Base-by-base conservation (phyloP, 192 early-diverging fungal genomes). In the Coemansia reversa region DNA sequence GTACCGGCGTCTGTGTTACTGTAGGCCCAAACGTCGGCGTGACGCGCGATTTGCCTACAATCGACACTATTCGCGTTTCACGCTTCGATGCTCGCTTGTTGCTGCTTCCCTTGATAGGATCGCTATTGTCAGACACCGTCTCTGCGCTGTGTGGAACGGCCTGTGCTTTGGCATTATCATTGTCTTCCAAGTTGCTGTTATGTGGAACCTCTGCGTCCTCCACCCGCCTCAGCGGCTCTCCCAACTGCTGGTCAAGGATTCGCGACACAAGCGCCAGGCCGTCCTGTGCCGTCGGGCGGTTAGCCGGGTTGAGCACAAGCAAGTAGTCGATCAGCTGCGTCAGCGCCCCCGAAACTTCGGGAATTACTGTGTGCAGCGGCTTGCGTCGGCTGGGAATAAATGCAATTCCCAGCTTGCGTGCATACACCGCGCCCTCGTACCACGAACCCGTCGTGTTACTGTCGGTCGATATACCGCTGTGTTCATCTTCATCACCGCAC, bases 241-340 rank as follows among this genome's bases (percentile, higher is more conserved):
- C 76, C 48, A 79, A 51, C 1, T 64, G 54, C 30, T 73, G 62
- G 32, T 79, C 76, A 7, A 79, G 76, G 66, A 79, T 69, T 5
- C 59, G 24, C n/a, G 76, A 79, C 20, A 79, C 76, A 24, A 70
- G 80, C 32, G 70, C 64, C 51, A 97, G 66, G 0, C 89, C 85
- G n/a, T 94, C 89, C 18, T 75, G 70, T 0, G 94, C 92, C 0
- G 90, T 90, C 5, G 90, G 85, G 24, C 95, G 77, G 30, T 79
- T 74, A 25, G 78, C 82, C 20, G 95, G 95, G 55, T 95, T 92
- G 55, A 93, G 93, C 33, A 84, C 83, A 22, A 97, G 72, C 56
- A 93, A 75, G 28, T 88, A 87, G 12, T 82, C 85, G 2, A 97
- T 75, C 5, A 97, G 52, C 35, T 85, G 82, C 8, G 89, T 56